Conservation (phyloP, 768 basidiomycete species). For the Rhodotorula toruloides region DNA sequence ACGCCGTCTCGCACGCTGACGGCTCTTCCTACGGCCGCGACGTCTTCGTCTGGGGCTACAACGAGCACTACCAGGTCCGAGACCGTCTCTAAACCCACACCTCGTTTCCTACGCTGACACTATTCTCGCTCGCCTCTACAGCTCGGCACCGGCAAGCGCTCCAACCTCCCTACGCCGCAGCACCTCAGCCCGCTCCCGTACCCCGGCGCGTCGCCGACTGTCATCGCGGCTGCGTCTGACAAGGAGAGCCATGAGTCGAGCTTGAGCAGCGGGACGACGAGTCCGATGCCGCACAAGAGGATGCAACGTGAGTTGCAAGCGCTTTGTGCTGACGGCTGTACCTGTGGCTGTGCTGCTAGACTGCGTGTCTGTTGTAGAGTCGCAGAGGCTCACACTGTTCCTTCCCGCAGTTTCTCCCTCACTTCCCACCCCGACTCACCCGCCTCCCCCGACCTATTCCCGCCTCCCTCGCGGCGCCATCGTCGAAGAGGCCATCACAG, state of each 20-base stretch:
- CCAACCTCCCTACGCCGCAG: conserved; percentile 49
- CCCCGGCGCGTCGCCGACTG: conserved; percentile 3
- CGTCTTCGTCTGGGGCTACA: conserved; percentile 41
- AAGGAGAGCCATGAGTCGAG: neutral
- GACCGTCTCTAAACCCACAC: too few species aligned
- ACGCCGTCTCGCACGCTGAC: conserved; percentile 32
- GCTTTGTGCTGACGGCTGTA: too few species aligned
- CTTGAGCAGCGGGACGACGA: conserved; percentile 42
- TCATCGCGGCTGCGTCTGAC: conserved; percentile 2
- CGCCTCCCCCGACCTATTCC: conserved; percentile 43
- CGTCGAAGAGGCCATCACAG: conserved; percentile 47
- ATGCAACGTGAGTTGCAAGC: conserved; percentile 45
- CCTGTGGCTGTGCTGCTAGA: too few species aligned
- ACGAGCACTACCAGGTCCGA: conserved; percentile 37
- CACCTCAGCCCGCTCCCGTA: conserved; percentile 46
- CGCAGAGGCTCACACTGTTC: accelerated
- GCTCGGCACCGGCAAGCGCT: conserved; percentile 49
- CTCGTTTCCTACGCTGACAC: neutral
- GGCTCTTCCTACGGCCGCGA: conserved; percentile 36
- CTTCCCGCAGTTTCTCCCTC: conserved; percentile 18
- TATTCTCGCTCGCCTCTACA: conserved; percentile 35
- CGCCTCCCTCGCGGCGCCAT: conserved; percentile 40
- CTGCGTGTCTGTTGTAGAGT: too few species aligned
- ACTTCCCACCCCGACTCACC: conserved; percentile 45
- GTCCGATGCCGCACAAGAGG: conserved; percentile 48